A percentile compares a stretch with the other conserved stretches of the same genome.
Evolutionary conservation across 495 filamentous ascomycete genomes (phyloP).

Genomic region (Penicillium desertorum): DNA sequence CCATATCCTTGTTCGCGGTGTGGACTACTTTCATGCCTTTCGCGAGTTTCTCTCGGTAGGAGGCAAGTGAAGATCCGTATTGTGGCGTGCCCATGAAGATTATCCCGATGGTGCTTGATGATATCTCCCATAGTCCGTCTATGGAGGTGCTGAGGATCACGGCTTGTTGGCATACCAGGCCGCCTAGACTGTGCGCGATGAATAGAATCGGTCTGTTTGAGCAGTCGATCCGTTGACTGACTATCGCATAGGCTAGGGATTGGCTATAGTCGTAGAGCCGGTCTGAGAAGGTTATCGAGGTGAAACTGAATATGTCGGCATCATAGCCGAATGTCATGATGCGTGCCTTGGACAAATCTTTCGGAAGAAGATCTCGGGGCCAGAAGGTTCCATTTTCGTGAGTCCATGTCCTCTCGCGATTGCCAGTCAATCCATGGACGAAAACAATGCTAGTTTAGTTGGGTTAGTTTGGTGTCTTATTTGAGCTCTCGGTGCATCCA

Average conservation of each 20-base stretch:
- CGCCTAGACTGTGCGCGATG: slow-evolving; percentile 8
- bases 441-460: slow-evolving; percentile 3
- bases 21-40: neutral
- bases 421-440: slow-evolving; percentile 2
- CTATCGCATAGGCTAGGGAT: slow-evolving; percentile 5
- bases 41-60: slow-evolving; percentile 2
- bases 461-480: neutral
- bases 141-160: slow-evolving; percentile 6
- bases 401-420: slow-evolving; percentile 9
- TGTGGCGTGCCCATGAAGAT: slow-evolving; percentile 12
- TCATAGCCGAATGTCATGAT: slow-evolving; percentile 14
- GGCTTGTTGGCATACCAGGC: slow-evolving; percentile 5
- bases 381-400: slow-evolving; percentile 7
- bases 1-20: neutral
- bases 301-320: neutral
- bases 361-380: slow-evolving; percentile 6
- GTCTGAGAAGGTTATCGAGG: neutral
- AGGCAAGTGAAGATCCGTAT: neutral
- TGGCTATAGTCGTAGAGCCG: slow-evolving; percentile 3
- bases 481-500: neutral
- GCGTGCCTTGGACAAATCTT: slow-evolving; percentile 2
- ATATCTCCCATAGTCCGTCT: slow-evolving; percentile 11
- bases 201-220: slow-evolving; percentile 6
- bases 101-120: neutral
- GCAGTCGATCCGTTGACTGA: slow-evolving; percentile 4